A percentile compares a stretch with the other conserved stretches of the same genome.
Conservation (phyloP, 2,329 filamentous ascomycete genomes). For the Penicillium occitanis region DNA sequence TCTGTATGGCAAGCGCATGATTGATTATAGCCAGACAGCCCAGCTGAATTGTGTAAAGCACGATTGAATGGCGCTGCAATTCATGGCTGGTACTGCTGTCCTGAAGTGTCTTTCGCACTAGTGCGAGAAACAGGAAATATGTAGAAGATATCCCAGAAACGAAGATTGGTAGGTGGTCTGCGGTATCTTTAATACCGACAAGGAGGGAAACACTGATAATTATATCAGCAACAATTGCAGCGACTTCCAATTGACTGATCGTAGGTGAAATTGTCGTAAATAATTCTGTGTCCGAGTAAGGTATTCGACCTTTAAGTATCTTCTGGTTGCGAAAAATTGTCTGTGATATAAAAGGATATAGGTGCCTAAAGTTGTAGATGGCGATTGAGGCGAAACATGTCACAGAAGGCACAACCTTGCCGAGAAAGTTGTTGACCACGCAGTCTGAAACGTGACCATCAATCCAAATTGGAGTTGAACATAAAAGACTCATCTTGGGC, state of each 20-base stretch:
- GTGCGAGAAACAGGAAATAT: neutral
- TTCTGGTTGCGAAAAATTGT: neutral
- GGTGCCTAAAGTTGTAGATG: neutral
- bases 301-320: neutral
- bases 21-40: neutral
- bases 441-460: neutral
- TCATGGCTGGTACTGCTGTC: neutral
- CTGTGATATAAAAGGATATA: neutral
- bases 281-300: neutral
- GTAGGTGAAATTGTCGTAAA: neutral
- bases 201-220: neutral
- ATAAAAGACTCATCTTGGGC: neutral
- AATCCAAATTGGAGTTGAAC: neutral
- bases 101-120: neutral
- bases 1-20: neutral
- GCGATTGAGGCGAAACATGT: neutral
- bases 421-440: neutral
- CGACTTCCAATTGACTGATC: neutral
- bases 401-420: neutral
- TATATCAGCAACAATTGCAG: neutral
- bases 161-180: neutral
- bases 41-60: neutral
- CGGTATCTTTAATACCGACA: neutral
- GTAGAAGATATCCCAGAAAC: neutral
- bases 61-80: neutral